These are phyloP conservation scores for Obelidium mucronatum DNA, from an alignment of 192 early-diverging fungal genomes.

Conservation along the genomic window DNA sequence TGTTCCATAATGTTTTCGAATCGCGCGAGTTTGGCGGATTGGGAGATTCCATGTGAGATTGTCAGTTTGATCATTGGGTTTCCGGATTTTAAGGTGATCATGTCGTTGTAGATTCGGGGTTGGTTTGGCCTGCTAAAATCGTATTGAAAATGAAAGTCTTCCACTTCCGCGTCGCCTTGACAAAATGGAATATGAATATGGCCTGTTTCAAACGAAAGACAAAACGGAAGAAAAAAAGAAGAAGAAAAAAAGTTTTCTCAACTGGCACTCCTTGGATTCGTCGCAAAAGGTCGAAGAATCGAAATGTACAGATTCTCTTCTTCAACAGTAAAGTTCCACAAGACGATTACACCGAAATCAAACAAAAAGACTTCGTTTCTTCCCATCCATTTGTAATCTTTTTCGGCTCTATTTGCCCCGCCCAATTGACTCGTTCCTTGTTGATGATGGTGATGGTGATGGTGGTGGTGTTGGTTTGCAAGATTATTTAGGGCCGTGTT, in stretches of 20 bases:
- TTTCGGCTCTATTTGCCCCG: neutral
- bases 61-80: slow-evolving; percentile 88
- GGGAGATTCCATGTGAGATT: slow-evolving; percentile 95
- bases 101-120: slow-evolving; percentile 85
- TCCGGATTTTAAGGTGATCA: slow-evolving; percentile 76
- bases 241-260: neutral
- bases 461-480: neutral
- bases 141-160: slow-evolving; percentile 86
- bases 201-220: neutral
- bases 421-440: neutral
- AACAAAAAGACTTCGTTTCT: slow-evolving; percentile 61
- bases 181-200: neutral
- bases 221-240: no score
- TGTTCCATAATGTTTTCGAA: slow-evolving; percentile 94
- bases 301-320: slow-evolving; percentile 49
- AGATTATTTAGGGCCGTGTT: neutral
- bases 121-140: slow-evolving; percentile 61
- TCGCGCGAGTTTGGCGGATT: slow-evolving; percentile 90
- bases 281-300: slow-evolving; percentile 21
- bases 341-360: slow-evolving; percentile 61
- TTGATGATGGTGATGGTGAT: neutral
- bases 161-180: slow-evolving; percentile 68
- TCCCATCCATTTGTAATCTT: slow-evolving; percentile 45
- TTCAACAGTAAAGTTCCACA: slow-evolving; percentile 57
- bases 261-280: slow-evolving; percentile 12